Evolutionary conservation across 2,329 filamentous ascomycete species (phyloP), one percentile per base, ranked within the genome.

Genomic region (Colletotrichum caudatum): DNA sequence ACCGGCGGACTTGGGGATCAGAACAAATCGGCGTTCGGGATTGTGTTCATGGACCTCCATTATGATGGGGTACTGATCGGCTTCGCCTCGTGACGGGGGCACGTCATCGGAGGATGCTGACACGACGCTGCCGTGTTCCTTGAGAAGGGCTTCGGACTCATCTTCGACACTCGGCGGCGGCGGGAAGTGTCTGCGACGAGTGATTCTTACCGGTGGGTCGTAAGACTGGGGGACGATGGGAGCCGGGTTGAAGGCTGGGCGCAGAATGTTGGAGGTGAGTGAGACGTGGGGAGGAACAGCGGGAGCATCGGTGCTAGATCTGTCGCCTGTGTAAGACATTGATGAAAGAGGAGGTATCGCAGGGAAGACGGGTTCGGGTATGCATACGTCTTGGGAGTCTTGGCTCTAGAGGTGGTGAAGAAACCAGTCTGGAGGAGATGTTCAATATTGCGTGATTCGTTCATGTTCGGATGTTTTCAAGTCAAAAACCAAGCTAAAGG

Each of bases 111-210:
- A 74, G 14, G 71, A 48, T 23, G 74, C 76, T 54, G 75, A 78
- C 62, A 75, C 75, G 48, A 58, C 50, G 54, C 79, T 76, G 35
- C 84, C 84, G 75, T 88, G 81, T 77, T 94, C 92, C 78, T 86
- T 89, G 7, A 87, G 87, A 48, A 93, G 80, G 9, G 92, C 88
- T 18, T 83, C 85, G 20, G 78, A 82, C 78, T 94, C 92, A 77
- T 94, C 92, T 78, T 95, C 92, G 59, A 92, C 91, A 46, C 81
- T 90, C 5, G 92, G 91, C 23, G 85, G 84, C 1, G 91, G 92
- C 7, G 91, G 90, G 77, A 84, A 85, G 72, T 79, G 76, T 66
- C 74, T 80, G 54, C 77, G 71, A 20, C 69, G 71, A 58, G 50
- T 50, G 44, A 50, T 44, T 35, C 62, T 71, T n/a, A 29, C 16